Evolutionary conservation across 1,284 basidiomycete genomes (phyloP).

Genomic region (Anthracocystis panici-leucophaei): DNA sequence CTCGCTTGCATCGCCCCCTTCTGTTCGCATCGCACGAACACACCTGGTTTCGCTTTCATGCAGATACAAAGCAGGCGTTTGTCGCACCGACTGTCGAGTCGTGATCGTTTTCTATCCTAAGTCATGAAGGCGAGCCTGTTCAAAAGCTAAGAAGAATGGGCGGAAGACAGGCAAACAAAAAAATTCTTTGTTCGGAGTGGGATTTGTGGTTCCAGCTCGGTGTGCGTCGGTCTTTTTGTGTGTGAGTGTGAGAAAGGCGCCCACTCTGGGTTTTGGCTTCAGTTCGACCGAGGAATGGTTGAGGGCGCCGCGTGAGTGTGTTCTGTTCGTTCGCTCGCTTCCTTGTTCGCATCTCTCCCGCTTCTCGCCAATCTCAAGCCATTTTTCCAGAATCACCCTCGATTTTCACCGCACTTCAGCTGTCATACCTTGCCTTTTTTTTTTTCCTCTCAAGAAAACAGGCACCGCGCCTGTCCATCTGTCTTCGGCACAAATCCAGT

Average conservation of each 20-base stretch:
- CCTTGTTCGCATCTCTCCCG: background rate
- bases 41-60: background rate
- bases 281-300: constrained; percentile 23
- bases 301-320: background rate
- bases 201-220: background rate
- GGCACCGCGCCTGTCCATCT: background rate
- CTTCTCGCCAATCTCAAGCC: background rate
- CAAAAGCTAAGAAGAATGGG: no score
- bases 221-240: background rate
- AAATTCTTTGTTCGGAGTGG: background rate
- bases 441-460: background rate
- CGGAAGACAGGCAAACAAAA: no score
- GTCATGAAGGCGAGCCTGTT: no score
- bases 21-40: no score
- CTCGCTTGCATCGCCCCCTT: constrained; percentile 2
- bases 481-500: constrained; percentile 5
- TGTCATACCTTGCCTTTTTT: background rate
- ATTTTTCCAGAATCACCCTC: constrained; percentile 12
- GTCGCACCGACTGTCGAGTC: no score
- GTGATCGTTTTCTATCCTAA: no score
- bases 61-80: no score
- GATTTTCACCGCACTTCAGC: constrained; percentile 8
- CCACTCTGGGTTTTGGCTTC: background rate
- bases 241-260: background rate
- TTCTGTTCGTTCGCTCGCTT: background rate